These are phyloP conservation scores for Dichotomocladium elegans DNA, from an alignment of 371 early-diverging fungal genomes.

Conservation along the genomic window DNA sequence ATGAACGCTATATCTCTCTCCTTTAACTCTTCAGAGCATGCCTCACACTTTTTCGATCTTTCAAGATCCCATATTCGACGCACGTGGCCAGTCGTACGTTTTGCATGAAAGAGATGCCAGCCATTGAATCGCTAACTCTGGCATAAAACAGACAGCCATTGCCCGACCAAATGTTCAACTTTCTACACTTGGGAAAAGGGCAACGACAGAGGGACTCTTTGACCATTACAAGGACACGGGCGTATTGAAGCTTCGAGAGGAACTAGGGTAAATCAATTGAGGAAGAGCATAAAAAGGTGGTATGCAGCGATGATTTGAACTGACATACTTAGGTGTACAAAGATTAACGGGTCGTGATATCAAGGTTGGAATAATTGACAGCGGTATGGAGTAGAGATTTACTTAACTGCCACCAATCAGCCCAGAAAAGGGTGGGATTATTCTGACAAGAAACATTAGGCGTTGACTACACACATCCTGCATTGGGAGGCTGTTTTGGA, in stretches of 20 bases:
- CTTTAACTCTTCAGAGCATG: constrained; percentile 22
- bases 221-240: constrained; percentile 31
- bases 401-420: too few relatives aligned
- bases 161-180: constrained; percentile 9
- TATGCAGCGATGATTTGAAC: background rate
- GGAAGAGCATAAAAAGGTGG: background rate
- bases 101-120: background rate
- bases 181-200: background rate
- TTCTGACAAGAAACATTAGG: constrained; percentile 21
- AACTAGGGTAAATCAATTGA: constrained; percentile 20
- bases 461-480: constrained; percentile 57
- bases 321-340: too few relatives aligned
- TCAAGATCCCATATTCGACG: constrained; percentile 17
- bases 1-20: constrained; percentile 39
- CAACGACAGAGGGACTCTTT: constrained; percentile 16
- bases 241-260: constrained; percentile 19
- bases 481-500: constrained; percentile 61
- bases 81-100: constrained; percentile 42
- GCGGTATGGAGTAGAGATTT: constrained; percentile 41
- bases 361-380: constrained; percentile 66
- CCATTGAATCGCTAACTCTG: background rate
- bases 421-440: background rate
- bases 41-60: constrained; percentile 22
- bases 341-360: constrained; percentile 52
- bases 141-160: background rate